Evolutionary conservation across 352 stramenopile species (phyloP), one percentile per base, ranked within the genome.

Genomic region (Pythium brachiatum): DNA sequence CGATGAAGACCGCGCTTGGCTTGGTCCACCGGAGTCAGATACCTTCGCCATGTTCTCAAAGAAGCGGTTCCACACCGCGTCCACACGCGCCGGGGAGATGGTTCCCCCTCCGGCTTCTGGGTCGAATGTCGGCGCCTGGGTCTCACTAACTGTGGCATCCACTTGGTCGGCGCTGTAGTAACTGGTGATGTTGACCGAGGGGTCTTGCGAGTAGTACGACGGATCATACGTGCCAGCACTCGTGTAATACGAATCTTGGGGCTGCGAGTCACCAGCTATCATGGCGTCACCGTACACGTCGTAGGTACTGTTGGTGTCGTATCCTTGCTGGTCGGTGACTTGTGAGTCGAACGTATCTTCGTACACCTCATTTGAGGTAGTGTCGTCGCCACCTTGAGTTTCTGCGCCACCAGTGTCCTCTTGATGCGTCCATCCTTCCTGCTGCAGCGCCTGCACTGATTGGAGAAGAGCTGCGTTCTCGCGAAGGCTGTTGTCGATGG

Each of bases 61-160:
- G 55, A 93, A 93, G 18, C 71, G 72, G 54, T 84, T 89, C 84
- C 81, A 93, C 20, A 93, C 78, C 23, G 80, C 84, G 56, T 73
- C 77, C 7, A 91, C 79, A 3, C 81, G 69, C 2, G 72, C 55
- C 0, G 78, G 73, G 60, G 78, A 78, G 41, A 80, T 64, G 1
- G 65, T 34, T 13, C 34, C 25, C 12, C 29, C 12, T 52, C 52
- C 20, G 36, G 32, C 15, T 50, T 51, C 27, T 23, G 27, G 8
- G 6, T 31, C 18, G 12, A 41, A 6, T 13, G 41, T 15, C 15
- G 41, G 7, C 41, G 20, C n/a, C 7, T 48, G 41, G 7, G n/a
- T 27, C n/a, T 26, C n/a, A 13, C 18, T 27, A 18, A n/a, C n/a
- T 1, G 20, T 26, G n/a, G 16, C n/a, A 21, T 8, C 23, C 5